These are phyloP conservation scores for Recurvomyces mirabilis DNA, from an alignment of 495 filamentous ascomycete species.

Conservation along the genomic window DNA sequence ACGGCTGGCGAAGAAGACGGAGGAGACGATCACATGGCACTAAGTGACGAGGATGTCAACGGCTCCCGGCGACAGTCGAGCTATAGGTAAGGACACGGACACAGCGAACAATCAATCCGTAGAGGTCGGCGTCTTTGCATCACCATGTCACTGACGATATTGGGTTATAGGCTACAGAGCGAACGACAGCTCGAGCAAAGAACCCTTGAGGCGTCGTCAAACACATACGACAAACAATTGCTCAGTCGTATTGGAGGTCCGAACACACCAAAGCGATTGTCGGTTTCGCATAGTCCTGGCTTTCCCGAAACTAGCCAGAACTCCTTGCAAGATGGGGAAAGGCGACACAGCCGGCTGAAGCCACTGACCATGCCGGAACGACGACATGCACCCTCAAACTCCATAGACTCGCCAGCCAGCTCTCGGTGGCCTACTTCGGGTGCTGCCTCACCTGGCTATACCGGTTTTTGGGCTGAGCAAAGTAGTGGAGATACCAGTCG, in stretches of 20 bases:
- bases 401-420: slow-evolving; percentile 25
- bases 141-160: too few species aligned
- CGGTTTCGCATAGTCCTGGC: slow-evolving; percentile 14
- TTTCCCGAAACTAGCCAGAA: slow-evolving; percentile 19
- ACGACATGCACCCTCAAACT: slow-evolving; percentile 15
- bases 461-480: slow-evolving; percentile 22
- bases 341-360: slow-evolving; percentile 26
- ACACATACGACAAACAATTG: slow-evolving; percentile 68
- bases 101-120: too few species aligned
- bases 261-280: slow-evolving; percentile 42
- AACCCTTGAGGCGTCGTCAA: slow-evolving; percentile 49
- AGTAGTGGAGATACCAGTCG: slow-evolving; percentile 6
- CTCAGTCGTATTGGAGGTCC: slow-evolving; percentile 63
- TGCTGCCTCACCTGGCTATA: slow-evolving; percentile 25
- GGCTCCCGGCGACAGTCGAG: slow-evolving; percentile 3
- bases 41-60: slow-evolving; percentile 40
- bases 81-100: slow-evolving; percentile 9
- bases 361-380: slow-evolving; percentile 29
- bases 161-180: slow-evolving; percentile 46
- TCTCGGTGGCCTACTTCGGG: slow-evolving; percentile 28
- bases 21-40: slow-evolving; percentile 18
- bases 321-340: slow-evolving; percentile 12
- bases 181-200: slow-evolving; percentile 47
- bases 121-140: neutral
- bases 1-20: slow-evolving; percentile 21